Percentiles rank a stretch among this genome's conserved stretches.
Evolutionary conservation across 148 eudicot species (phyloP).

Genomic region (Rhododendron mucronatum): DNA sequence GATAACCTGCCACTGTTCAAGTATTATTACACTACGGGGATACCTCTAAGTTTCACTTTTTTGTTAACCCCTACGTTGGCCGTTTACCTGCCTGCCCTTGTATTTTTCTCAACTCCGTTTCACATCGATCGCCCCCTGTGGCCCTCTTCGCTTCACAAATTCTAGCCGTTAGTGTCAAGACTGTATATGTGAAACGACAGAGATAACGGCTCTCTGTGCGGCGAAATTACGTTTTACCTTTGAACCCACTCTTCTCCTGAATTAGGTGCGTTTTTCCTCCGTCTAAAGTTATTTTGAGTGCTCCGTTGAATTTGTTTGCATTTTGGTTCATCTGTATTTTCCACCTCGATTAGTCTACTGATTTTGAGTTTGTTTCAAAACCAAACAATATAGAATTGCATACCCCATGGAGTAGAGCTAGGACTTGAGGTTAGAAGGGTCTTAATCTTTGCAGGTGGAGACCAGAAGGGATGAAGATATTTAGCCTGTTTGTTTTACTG

Average conservation of each 20-base stretch:
- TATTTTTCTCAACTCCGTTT: neutral
- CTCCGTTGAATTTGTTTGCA: neutral
- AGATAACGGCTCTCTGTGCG: neutral
- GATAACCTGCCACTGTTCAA: neutral
- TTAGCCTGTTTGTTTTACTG: constrained; percentile 14
- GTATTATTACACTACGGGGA: neutral
- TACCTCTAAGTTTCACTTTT: neutral
- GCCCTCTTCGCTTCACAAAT: neutral
- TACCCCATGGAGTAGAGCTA: neutral
- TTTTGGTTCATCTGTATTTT: too few species aligned
- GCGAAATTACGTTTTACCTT: neutral
- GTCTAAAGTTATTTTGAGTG: neutral
- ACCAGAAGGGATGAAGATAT: constrained; percentile 33
- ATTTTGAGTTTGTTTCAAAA: neutral
- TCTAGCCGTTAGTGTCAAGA: constrained; percentile 7
- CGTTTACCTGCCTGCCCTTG: neutral
- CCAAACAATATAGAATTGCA: neutral
- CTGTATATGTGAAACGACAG: neutral
- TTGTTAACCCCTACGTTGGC: neutral
- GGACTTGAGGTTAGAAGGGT: neutral
- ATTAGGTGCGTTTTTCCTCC: too few species aligned
- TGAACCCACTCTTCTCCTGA: neutral
- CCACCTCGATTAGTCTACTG: neutral
- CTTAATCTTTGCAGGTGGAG: neutral
- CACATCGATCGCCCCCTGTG: neutral